Base-by-base conservation (phyloP, 2,329 filamentous ascomycete species). In the Colletotrichum echinochloae region DNA sequence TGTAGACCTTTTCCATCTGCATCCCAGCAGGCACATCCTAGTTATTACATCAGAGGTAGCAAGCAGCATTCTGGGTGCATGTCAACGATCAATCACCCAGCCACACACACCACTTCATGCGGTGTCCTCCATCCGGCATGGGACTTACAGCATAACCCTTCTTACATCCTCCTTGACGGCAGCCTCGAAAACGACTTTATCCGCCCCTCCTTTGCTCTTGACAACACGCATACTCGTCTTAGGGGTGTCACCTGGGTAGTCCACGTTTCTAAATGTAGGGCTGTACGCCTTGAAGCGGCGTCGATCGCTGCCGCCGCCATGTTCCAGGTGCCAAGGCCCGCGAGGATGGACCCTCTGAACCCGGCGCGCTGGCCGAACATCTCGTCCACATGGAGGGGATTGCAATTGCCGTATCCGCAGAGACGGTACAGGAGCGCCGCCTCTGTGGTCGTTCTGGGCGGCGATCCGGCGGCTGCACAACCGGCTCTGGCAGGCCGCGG, bases 341-440 rank as follows among this genome's bases (percentile, higher is more conserved):
- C 84, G 57, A 85, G 74, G 64, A 86, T 85, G 5, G 79, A 78
- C 1, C 83, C 83, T 46, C 81, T 81, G 73, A 85, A 85, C 18
- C 84, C 84, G 11, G 82, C 81, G 7, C 78, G 77, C 71, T 75
- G 75, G 1, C 82, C 82, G 51, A 82, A 82, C 20, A 76, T 79
- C n/a, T 82, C 81, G 60, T 83, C 81, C 1, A 79, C 83, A 73
- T 85, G 83, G 55, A 85, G 76, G 8, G 84, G 84, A 70, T 86
- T 86, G 74, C 85, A 86, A 69, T 86, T 84, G 0, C 84, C 84
- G n/a, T n/a, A n/a, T n/a, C n/a, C n/a, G 71, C 83, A 84, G 12
- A 86, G 75, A 2, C 83, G 76, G 62, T 85, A 85, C 0, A 85
- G 75, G 2, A 84, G 74, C 0, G 81, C 80, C 5, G 76, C 76